Conservation (phyloP, 371 early-diverging fungal genomes). For the Mortierella sp. region DNA sequence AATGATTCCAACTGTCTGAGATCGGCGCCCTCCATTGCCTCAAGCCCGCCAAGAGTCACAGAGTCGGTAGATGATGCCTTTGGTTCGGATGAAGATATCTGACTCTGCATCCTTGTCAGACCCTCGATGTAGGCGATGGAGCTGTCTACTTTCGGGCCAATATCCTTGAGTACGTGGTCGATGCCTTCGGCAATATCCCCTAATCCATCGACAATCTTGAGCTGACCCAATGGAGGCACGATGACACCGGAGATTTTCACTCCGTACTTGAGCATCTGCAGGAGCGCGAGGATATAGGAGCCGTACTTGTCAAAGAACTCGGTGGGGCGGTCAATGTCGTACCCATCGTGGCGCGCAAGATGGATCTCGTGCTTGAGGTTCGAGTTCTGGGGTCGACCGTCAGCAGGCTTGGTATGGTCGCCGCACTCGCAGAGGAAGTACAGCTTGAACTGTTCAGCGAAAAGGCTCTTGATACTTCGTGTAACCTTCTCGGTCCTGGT, state of each 20-base stretch:
- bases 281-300: constrained; percentile 18
- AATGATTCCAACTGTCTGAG: constrained; percentile 3
- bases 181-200: background rate
- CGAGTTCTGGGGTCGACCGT: background rate
- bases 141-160: constrained; percentile 28
- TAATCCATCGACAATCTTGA: constrained; percentile 3
- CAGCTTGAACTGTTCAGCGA: constrained; percentile 11
- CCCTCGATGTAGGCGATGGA: constrained; percentile 25
- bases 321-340: constrained; percentile 16
- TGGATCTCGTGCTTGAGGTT: constrained; percentile 17
- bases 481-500: background rate
- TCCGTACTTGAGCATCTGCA: constrained; percentile 32
- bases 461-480: background rate
- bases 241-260: constrained; percentile 22
- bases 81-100: constrained; percentile 2
- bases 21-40: background rate
- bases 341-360: background rate
- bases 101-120: background rate
- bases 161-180: background rate
- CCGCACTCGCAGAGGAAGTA: constrained; percentile 32
- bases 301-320: constrained; percentile 43
- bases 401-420: constrained; percentile 16
- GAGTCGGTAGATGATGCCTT: no score
- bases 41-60: background rate
- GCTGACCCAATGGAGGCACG: constrained; percentile 16